Base-by-base conservation (phyloP, 1,139 yeast species). In the Lodderomyces metapsilosis region DNA sequence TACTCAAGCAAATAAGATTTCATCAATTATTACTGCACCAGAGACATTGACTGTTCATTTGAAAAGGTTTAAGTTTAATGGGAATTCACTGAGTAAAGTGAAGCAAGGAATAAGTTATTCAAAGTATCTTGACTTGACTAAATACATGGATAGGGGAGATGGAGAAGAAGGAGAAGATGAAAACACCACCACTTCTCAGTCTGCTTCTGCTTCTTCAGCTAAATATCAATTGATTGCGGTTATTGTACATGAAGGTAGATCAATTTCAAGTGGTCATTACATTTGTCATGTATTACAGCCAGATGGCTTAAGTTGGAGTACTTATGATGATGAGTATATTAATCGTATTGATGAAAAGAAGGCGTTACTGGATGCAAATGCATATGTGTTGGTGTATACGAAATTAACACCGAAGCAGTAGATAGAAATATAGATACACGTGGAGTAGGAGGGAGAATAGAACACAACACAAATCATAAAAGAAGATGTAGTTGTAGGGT, bases 191-290 rank as follows among this genome's bases (percentile, higher is more conserved):
- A n/a, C n/a, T n/a, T n/a, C n/a, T n/a, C n/a, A n/a, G n/a, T n/a
- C n/a, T n/a, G n/a, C 17, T 8, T n/a, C 22, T 11, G 3, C 30
- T 16, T 3, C 20, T 6, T 7, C 84, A 1, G 77, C 81, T 8
- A 71, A 74, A 43, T 92, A 92, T 62, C 84, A 83, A 58, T 73
- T 92, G 47, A 74, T 80, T n/a, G 80, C 92, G 15, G 96, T 91
- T 16, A 86, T 91, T 46, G 91, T 89, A 13, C 99, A 92, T 59
- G 96, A 88, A 57, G 98, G 98, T 32, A 76, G 98, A 48, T 86
- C 96, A 1, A 82, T 91, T 11, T 82, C 91, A 37, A 83, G 94
- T 6, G 99, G 99, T 5, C 99, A 92, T 62, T 92, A 92, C 57
- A 79, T 89, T 48, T 85, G 96, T 1, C 89, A 87, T 59, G 88